Evolutionary conservation across 805 yeast species (phyloP), one percentile per base, ranked within the genome.

Genomic region (Candida glaebosa): DNA sequence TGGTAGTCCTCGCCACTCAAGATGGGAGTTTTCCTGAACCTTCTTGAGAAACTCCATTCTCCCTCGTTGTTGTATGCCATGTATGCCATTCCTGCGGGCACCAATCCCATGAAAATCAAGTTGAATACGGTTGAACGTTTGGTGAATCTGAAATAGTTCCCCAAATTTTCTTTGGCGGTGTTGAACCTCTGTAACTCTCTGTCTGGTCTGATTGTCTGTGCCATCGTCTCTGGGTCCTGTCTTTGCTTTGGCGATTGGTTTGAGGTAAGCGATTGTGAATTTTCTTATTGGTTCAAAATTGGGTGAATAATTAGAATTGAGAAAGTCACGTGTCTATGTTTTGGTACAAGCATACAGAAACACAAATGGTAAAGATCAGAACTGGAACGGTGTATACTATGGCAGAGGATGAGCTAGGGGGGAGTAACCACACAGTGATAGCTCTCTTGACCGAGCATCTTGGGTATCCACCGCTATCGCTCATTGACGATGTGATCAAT

Each of bases 401-500:
- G 28, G 28, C 10, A 12, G 28, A 24, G 34, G 41, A 37, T 5
- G 9, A 35, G 3, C 12, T 7, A 19, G 31, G 10, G n/a, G 22
- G 18, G 9, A 12, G 36, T n/a, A 9, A 26, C 15, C 5, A 25
- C 43, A 40, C 43, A 31, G 60, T 53, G 20, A 57, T 62, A 19
- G 55, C 67, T 8, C 53, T 88, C 14, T 69, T 90, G 38, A 85
- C 96, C 1, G 96, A 89, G 61, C 96, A 89, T 57, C 65, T 90
- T 26, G 96, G 87, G 26, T 87, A 77, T 53, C 85, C 93, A 5
- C 96, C 96, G 0, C 75, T 88, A 7, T 78, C 90, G 0, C 65
- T 89, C 10, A 75, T 90, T 4, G 97, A 90, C 52, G 96, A 87
- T 53, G 82, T 90, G 9, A 87, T 89, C 51, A 88, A 89, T 60